Evolutionary conservation across 2,329 filamentous ascomycete genomes (phyloP), one percentile per base, ranked within the genome.

Genomic region (Daldinia sp.): DNA sequence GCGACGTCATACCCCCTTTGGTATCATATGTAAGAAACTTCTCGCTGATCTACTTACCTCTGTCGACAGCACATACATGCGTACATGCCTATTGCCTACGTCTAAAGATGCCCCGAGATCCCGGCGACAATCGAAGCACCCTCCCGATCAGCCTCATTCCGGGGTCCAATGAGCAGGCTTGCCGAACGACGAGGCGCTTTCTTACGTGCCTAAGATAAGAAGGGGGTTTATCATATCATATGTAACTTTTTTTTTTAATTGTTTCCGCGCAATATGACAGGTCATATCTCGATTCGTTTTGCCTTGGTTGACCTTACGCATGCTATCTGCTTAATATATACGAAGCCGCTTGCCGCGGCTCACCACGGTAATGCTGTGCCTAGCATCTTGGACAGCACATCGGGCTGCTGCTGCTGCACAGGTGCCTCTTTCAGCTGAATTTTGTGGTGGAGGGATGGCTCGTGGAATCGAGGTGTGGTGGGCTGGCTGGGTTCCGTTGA

Each of bases 141-240:
- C 47, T 58, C 34, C 55, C 60, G 55, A 55, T 41, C 49, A 13
- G 30, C 39, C 39, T 51, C 39, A 7, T 34, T n/a, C 50, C 32
- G 15, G 21, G 39, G 41, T n/a, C 45, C 51, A 58, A 54, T 61
- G 52, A 37, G n/a, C n/a, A 29, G n/a, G 27, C 8, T 23, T 25
- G 17, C 54, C 17, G 15, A 49, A 17, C 35, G 7, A 32, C 15
- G 30, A 32, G 15, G 27, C 25, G 25, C 7, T 21, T 32, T 11
- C 52, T 49, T 55, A 39, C 60, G 57, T 56, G 48, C 60, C 34
- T 52, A 56, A 61, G 61, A 67, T 64, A 63, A 60, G 37, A 45
- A 27, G 15, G 35, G 32, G 3, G 27, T 35, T 27, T 52, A 29
- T 27, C 34, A 41, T 49, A 47, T 57, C 47, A 49, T n/a, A n/a